Conservation (phyloP, 2,329 filamentous ascomycete genomes). For the Stagonosporopsis rhizophila region DNA sequence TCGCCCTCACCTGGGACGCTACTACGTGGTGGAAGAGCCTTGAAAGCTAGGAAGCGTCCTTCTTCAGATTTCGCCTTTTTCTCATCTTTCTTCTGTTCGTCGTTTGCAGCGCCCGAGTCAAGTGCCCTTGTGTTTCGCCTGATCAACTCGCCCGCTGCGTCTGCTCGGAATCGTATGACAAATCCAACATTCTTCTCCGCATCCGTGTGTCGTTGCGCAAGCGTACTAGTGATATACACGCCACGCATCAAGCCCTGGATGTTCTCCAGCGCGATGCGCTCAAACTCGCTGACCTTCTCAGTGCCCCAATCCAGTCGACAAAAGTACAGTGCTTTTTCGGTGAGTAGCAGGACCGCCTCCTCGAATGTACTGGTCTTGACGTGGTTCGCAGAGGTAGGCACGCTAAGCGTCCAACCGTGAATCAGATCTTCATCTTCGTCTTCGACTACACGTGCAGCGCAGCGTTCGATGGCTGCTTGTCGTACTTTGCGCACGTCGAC, state of each 20-base stretch:
- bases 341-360: constrained; percentile 86
- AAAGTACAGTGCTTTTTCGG: constrained; percentile 82
- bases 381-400: constrained; percentile 74
- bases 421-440: constrained; percentile 82
- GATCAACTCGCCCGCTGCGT: constrained; percentile 72
- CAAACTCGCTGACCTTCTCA: constrained; percentile 92
- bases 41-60: constrained; percentile 60
- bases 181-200: constrained; percentile 84
- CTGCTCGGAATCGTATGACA: constrained; percentile 76
- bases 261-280: constrained; percentile 79
- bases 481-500: constrained; percentile 85
- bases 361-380: constrained; percentile 76
- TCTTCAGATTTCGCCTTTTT: constrained; percentile 32
- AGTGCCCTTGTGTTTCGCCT: constrained; percentile 87
- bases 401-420: constrained; percentile 87
- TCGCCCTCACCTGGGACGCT: constrained; percentile 41
- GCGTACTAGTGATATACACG: constrained; percentile 87
- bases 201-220: constrained; percentile 78
- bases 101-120: constrained; percentile 52
- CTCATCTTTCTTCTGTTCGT: constrained; percentile 21
- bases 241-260: constrained; percentile 77
- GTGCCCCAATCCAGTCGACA: constrained; percentile 94
- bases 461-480: constrained; percentile 88
- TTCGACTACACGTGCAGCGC: constrained; percentile 80
- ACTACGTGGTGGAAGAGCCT: constrained; percentile 60